Base-by-base conservation (phyloP, 2,329 filamentous ascomycete genomes). In the Didymella lethalis region DNA sequence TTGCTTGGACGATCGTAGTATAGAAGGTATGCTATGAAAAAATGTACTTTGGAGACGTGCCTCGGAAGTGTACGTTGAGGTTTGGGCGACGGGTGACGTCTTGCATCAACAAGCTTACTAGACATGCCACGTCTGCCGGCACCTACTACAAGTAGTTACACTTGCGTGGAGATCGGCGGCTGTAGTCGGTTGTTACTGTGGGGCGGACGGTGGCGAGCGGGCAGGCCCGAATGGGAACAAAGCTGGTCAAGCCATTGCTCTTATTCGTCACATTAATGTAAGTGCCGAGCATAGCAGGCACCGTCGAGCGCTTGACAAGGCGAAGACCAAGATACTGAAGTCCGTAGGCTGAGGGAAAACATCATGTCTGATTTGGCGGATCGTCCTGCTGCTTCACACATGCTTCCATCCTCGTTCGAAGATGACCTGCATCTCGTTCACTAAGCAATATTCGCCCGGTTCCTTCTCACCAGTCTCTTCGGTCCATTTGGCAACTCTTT, bases 351-450 rank as follows among this genome's bases (percentile, higher is more conserved):
- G 49, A 29, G 38, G 4, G 5, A n/a, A 0, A 2, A 4, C 25
- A 43, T 12, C 26, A 26, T 32, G n/a, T 10, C 28, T 34, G 1
- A 29, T 45, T 25, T 32, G 10, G 43, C 38, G 43, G 8, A 5
- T 16, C 36, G 29, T 28, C 20, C n/a, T 36, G n/a, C 16, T 40
- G 23, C 23, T 29, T 47, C 18, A 78, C 8, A 77, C 66, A 59
- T 78, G 76, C 51, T 67, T 70, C 76, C 76, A 78, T 2, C 76
- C 76, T 25, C 70, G 70, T 49, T 69, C 70, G 26, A 66, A 52
- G 43, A 78, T 54, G 20, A 79, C 62, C 57, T 79, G 76, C 76
- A 77, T 78, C 64, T 79, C 76, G 59, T 78, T 71, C 18, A 78
- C 59, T 29, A 78, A 41, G 45, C 77, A 79, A 53, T 66, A 73